phyloP scores from a whole-genome alignment of 148 eudicot species.

The Fallopia convolvulus region DNA sequence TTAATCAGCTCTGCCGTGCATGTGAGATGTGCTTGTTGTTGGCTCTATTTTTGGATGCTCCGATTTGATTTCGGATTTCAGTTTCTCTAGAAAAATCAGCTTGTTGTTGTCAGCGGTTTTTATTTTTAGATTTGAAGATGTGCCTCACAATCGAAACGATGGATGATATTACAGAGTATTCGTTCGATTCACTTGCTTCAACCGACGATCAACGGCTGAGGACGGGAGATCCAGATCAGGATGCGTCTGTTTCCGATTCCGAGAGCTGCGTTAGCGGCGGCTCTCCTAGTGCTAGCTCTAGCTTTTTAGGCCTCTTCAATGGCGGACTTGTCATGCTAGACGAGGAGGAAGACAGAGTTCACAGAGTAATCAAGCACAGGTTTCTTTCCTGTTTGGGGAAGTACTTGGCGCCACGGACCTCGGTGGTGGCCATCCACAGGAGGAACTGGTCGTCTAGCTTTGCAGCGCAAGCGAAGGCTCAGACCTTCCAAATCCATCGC shows the following conservation, averaged over 20 bases:
- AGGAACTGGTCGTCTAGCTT: conserved; percentile 14
- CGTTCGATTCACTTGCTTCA: neutral
- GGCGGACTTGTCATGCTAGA: neutral
- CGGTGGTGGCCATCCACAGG: conserved; percentile 32
- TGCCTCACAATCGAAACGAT: neutral
- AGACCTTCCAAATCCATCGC: conserved; percentile 26
- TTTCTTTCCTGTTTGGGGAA: conserved; percentile 9
- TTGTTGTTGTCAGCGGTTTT: neutral
- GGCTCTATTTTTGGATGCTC: neutral
- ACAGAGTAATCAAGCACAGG: conserved; percentile 6
- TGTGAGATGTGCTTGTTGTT: neutral
- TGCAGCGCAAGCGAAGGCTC: conserved; percentile 14
- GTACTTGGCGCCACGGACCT: neutral
- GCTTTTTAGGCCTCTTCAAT: neutral
- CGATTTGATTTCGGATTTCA: neutral
- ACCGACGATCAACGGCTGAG: neutral
- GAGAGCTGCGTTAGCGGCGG: conserved; percentile 13
- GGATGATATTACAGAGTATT: neutral
- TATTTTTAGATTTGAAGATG: neutral
- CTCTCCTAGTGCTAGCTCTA: neutral
- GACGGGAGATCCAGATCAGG: conserved; percentile 7
- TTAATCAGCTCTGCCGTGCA: neutral
- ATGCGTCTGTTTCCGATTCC: neutral
- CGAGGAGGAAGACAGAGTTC: conserved; percentile 7
- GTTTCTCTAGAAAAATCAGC: neutral